phyloP scores from a whole-genome alignment of 2,329 filamentous ascomycete genomes.

The Zalaria obscura region DNA sequence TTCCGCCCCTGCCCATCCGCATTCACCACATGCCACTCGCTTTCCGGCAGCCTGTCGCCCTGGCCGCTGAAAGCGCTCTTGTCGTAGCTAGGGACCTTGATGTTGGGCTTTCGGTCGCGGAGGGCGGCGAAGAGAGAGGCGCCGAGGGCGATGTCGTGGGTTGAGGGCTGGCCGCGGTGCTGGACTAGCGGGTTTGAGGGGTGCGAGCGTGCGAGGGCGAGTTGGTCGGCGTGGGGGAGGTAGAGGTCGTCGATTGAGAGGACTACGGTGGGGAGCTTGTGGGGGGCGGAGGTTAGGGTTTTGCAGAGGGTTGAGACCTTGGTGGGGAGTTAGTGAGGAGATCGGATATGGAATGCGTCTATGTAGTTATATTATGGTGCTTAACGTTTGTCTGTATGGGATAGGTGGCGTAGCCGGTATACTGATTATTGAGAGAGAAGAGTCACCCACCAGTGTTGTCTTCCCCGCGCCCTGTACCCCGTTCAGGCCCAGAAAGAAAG shows the following conservation, averaged over 20 bases:
- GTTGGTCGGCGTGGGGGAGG: slow-evolving; percentile 55
- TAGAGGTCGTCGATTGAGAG: slow-evolving; percentile 87
- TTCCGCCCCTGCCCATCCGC: slow-evolving; percentile 26
- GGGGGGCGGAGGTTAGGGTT: slow-evolving; percentile 42
- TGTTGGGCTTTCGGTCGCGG: slow-evolving; percentile 33
- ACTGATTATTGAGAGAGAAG: not conserved
- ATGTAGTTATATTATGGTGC: too few species aligned
- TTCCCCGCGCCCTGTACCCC: slow-evolving; percentile 89
- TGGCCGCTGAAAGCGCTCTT: slow-evolving; percentile 64
- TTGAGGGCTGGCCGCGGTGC: slow-evolving; percentile 69
- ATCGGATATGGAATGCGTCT: too few species aligned
- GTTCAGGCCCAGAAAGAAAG: slow-evolving; percentile 79
- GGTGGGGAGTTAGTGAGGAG: too few species aligned
- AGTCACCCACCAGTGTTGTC: slow-evolving; percentile 55
- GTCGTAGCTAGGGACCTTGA: slow-evolving; percentile 62
- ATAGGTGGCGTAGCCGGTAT: too few species aligned
- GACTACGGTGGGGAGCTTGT: slow-evolving; percentile 51
- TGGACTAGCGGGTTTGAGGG: slow-evolving; percentile 63
- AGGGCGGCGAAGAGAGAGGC: slow-evolving; percentile 48
- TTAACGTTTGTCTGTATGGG: too few species aligned
- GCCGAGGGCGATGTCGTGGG: slow-evolving; percentile 62
- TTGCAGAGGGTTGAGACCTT: slow-evolving; percentile 48
- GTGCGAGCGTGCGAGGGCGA: slow-evolving; percentile 48
- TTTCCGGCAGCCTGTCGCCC: slow-evolving; percentile 56
- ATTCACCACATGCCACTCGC: slow-evolving; percentile 47